phyloP scores from a whole-genome alignment of 78 protist species.

The Pigoraptor vietnamica region DNA sequence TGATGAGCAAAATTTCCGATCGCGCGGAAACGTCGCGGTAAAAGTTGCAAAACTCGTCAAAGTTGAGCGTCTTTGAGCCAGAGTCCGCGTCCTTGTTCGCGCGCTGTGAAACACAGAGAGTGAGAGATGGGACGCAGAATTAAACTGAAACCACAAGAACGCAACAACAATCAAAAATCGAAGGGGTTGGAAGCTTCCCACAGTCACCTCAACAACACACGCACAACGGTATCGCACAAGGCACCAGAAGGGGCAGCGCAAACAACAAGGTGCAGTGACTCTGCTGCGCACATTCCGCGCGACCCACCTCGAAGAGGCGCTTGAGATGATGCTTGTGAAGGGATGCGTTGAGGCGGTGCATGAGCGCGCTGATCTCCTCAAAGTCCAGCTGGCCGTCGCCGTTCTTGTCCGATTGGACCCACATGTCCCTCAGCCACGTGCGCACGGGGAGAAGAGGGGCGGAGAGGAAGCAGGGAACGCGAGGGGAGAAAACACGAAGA shows the following conservation, averaged over 20 bases:
- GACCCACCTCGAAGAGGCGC: background rate
- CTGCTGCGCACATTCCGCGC: no score
- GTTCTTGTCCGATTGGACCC: background rate
- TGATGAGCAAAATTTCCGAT: background rate
- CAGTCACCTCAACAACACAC: no score
- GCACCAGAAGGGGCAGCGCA: no score
- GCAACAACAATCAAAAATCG: no score
- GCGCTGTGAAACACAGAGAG: no score
- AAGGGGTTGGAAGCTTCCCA: no score
- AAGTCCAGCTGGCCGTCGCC: background rate
- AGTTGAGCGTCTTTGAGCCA: background rate
- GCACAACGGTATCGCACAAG: no score
- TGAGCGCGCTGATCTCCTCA: background rate
- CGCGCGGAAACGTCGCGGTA: background rate
- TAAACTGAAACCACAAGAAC: no score
- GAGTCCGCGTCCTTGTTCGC: background rate
- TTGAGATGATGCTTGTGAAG: background rate
- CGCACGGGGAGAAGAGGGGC: background rate
- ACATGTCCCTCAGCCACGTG: background rate
- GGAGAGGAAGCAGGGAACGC: background rate
- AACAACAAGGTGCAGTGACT: no score
- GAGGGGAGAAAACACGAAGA: no score
- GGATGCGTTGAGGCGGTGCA: background rate
- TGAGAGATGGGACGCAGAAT: no score
- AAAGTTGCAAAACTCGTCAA: background rate